Conservation (phyloP, 23 red algal species). For the Gracilariopsis chorda region DNA sequence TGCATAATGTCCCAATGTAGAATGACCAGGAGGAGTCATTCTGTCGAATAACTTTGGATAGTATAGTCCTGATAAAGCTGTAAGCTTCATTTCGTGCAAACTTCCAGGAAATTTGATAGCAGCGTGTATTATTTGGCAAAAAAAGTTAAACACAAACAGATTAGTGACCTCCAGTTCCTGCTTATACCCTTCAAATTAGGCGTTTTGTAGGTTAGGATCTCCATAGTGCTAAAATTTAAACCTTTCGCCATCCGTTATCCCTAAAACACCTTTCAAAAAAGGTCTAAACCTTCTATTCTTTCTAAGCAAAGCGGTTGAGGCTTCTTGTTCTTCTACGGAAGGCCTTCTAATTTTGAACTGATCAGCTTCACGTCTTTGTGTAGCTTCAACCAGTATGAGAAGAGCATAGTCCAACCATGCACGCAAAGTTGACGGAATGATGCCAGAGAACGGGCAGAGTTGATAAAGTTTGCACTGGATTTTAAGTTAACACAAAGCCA, state of each 20-base stretch:
- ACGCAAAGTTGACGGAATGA: background rate
- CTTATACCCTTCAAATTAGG: conserved; percentile 7
- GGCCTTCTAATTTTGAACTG: background rate
- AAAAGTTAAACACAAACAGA: conserved; percentile 15
- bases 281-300: background rate
- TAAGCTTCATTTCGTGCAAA: conserved; percentile 23
- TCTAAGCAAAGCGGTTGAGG: background rate
- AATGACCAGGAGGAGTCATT: background rate
- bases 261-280: conserved; percentile 10
- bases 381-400: background rate
- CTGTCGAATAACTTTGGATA: background rate
- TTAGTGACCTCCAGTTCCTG: background rate
- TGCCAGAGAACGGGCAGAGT: background rate
- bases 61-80: background rate
- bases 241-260: conserved; percentile 1
- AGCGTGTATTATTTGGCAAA: background rate
- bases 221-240: background rate
- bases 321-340: background rate
- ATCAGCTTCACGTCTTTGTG: background rate
- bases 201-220: conserved; percentile 8
- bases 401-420: conserved; percentile 14
- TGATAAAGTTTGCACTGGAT: background rate
- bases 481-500: background rate
- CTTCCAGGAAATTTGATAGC: conserved; percentile 27
- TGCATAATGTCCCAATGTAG: background rate